Evolutionary conservation across 371 early-diverging fungal species (phyloP), one percentile per base, ranked within the genome.

Genomic region (Blakeslea trispora): DNA sequence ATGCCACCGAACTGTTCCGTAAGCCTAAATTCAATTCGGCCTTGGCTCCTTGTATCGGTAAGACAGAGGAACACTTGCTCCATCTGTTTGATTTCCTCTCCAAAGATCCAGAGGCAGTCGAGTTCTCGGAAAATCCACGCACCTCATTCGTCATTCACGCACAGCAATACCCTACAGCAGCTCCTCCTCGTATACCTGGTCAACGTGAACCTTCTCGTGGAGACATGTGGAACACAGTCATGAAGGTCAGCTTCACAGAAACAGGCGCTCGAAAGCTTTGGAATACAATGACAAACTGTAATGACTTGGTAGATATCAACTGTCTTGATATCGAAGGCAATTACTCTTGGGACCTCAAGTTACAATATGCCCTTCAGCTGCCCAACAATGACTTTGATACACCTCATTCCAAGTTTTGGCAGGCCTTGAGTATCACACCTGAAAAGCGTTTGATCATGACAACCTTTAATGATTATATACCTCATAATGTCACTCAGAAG

Each of bases 321-420:
- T 55, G 60, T 17, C 59, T 53, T 0, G 61, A 70, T 39, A 24
- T 72, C n/a, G 74, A 79, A 21, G 50, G 63, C 15, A 55, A 70
- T 15, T 79, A 79, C 31, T 72, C 76, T 0, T 79, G 79, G 79
- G 76, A 79, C 21, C 45, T 67, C 21, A 68, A 58, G 39, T 42
- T 79, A 0, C 66, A 79, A 32, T 60, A 55, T 10, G 76, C 74
- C 10, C 68, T 65, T 28, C 63, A 65, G 0, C 9, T 79, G 1
- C 59, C 63, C 8, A 53, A 64, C 22, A 61, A 70, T 13, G 62
- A 53, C 13, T n/a, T 45, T 3, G 49, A 69, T 23, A 69, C 77
- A 0, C 79, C 79, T 4, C 79, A 79, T n/a, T 66, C 68, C 23
- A 59, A 69, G 23, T 72, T 79, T 50, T 63, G 60, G 1, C 57